Evolutionary conservation across 2,329 filamentous ascomycete species (phyloP).

Genomic region (Macrophomina phaseolina): DNA sequence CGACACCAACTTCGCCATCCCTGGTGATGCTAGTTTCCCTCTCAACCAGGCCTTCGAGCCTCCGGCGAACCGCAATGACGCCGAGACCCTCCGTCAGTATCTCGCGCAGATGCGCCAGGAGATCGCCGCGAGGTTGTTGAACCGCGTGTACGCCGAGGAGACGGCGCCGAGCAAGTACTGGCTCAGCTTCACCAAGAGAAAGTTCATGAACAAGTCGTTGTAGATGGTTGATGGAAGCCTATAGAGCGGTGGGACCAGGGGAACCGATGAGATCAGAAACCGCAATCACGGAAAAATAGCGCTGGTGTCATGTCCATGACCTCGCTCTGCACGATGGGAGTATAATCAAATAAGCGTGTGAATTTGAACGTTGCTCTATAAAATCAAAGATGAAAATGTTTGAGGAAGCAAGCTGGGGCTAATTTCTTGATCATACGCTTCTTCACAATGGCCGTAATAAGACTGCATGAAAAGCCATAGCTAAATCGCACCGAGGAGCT

Average conservation of each 20-base stretch:
- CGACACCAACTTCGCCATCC: conserved; percentile 90
- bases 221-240: conserved; percentile 29
- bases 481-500: no score
- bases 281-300: neutral
- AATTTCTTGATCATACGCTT: no score
- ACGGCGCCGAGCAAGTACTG: conserved; percentile 83
- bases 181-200: conserved; percentile 98
- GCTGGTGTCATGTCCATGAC: conserved; percentile 3
- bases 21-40: conserved; percentile 90
- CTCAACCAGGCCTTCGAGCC: conserved; percentile 97
- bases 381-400: neutral
- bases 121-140: conserved; percentile 79
- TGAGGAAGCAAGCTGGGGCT: no score
- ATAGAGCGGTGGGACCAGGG: neutral
- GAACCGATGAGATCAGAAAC: neutral
- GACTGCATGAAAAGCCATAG: no score
- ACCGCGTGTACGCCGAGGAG: conserved; percentile 80
- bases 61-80: conserved; percentile 83
- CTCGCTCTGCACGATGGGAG: neutral
- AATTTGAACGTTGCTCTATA: neutral
- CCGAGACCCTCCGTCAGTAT: conserved; percentile 86
- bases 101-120: conserved; percentile 93
- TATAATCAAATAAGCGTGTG: conserved; percentile 23
- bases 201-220: conserved; percentile 92
- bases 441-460: no score